These are phyloP conservation scores for Rhizophora apiculata DNA, from an alignment of 345 rosid genomes.

Conservation along the genomic window DNA sequence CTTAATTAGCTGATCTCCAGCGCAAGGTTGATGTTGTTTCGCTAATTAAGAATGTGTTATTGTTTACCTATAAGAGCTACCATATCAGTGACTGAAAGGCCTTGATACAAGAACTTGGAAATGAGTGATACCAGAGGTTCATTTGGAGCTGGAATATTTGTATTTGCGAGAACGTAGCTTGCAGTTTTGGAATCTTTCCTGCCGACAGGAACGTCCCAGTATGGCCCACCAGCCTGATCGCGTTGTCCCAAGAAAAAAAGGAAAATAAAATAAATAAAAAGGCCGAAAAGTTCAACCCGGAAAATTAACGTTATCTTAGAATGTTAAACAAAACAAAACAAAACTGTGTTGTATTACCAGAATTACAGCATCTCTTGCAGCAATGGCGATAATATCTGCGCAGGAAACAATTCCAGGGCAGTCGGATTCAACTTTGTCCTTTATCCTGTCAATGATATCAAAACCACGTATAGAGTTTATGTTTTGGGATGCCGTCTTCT, in stretches of 20 bases:
- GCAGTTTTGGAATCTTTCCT: constrained; percentile 80
- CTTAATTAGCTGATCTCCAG: too few relatives aligned
- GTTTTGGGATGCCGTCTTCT: constrained; percentile 61
- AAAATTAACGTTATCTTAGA: too few relatives aligned
- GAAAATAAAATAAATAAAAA: too few relatives aligned
- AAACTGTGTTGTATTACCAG: constrained; percentile 37
- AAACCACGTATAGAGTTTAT: constrained; percentile 59
- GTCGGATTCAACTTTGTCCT: constrained; percentile 79
- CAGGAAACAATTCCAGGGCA: constrained; percentile 92
- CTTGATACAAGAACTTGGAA: constrained; percentile 53
- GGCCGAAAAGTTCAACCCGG: neutral
- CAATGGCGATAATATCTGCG: constrained; percentile 80
- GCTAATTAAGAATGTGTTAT: constrained; percentile 1
- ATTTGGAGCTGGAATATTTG: constrained; percentile 50
- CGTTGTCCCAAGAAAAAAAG: neutral
- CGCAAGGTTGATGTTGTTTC: too few relatives aligned
- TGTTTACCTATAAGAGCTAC: constrained; percentile 65
- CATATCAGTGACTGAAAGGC: constrained; percentile 67
- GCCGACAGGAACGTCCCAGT: constrained; percentile 79
- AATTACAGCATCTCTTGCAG: constrained; percentile 81
- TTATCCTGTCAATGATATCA: constrained; percentile 62
- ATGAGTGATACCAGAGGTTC: constrained; percentile 47
- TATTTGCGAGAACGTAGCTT: constrained; percentile 35
- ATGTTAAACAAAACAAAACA: neutral
- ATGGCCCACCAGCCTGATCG: constrained; percentile 71